Base-by-base conservation (phyloP, 1,139 yeast genomes). In the Protomyces arabidopsidicola region DNA sequence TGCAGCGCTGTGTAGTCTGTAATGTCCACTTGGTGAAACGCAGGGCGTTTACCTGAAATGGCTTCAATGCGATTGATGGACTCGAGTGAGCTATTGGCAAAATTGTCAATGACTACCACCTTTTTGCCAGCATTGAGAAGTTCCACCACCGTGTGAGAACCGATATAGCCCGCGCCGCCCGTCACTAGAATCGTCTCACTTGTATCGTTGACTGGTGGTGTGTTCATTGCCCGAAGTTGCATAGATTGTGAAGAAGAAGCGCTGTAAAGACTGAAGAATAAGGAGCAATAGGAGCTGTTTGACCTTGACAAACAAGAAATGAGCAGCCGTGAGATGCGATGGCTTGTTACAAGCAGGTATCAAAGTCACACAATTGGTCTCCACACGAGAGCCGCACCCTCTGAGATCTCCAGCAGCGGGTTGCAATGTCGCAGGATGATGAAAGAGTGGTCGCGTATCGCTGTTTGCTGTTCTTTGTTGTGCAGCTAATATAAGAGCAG, bases 131-230 rank as follows among this genome's bases (percentile, higher is more conserved):
- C 80, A 68, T 83, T 80, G 65, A 87, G 73, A 65, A 88, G 79
- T 69, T 85, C 87, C 45, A 86, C 82, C 6, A 84, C 87, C 1
- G 93, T 86, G 72, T 88, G 95, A 18, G 93, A 86, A 34, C 95
- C 95, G 71, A 88, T 87, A 75, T 88, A 88, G 38, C 96, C 95
- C 39, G 95, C 90, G 64, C 95, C 95, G 55, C 95, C 95, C 38
- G 95, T 87, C 42, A 88, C 91, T 65, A 88, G 78, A 65, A 87
- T 85, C 72, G 79, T 80, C 20, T 24, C 58, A 18, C 42, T 31
- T 27, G 53, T 24, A 10, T 16, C 27, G 10, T 12, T 50, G 35
- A 16, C 24, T 24, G 51, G 6, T 22, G 20, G 16, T 22, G 27
- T 14, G 12, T 8, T 45, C 22, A 22, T 16, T 14, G 42, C 12